phyloP scores from a whole-genome alignment of 352 stramenopile genomes.

The Phytophthora hybrid region DNA sequence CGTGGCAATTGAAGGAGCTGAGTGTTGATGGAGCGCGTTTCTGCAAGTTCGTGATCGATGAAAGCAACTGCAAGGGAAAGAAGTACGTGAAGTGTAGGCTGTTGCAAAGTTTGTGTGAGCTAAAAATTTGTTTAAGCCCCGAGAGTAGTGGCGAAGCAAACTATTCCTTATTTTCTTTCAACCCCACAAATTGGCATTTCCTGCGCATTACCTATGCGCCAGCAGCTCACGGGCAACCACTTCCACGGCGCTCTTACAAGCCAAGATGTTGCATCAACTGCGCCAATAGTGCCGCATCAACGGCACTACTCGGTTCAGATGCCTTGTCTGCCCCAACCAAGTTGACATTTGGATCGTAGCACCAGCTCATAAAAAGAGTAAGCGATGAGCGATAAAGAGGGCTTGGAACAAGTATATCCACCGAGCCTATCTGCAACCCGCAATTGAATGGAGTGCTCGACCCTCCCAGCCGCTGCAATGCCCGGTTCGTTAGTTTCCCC shows the following conservation, averaged over 20 bases:
- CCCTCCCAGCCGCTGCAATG: slow-evolving; percentile 1
- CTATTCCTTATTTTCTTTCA: no score
- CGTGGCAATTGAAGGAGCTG: slow-evolving; percentile 35
- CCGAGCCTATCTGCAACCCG: slow-evolving; percentile 26
- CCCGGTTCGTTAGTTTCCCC: neutral
- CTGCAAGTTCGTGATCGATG: slow-evolving; percentile 13
- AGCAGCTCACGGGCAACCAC: no score
- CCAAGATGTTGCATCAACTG: neutral
- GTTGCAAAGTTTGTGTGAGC: neutral
- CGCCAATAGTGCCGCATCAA: neutral
- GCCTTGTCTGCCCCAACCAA: slow-evolving; percentile 4
- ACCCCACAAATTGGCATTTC: no score
- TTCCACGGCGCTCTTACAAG: no score
- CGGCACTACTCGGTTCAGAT: neutral
- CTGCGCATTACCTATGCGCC: no score
- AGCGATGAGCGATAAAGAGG: slow-evolving; percentile 24
- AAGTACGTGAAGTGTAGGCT: slow-evolving; percentile 11
- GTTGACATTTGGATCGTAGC: slow-evolving; percentile 27
- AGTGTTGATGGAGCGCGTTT: slow-evolving; percentile 16
- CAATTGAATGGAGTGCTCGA: slow-evolving; percentile 18
- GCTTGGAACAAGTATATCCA: slow-evolving; percentile 13
- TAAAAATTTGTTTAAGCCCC: no score
- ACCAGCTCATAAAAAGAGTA: slow-evolving; percentile 35
- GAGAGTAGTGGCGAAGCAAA: no score
- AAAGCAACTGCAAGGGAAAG: slow-evolving; percentile 20